These are phyloP conservation scores for Hypholoma fasciculare DNA, from an alignment of 768 basidiomycete genomes.

Conservation along the genomic window DNA sequence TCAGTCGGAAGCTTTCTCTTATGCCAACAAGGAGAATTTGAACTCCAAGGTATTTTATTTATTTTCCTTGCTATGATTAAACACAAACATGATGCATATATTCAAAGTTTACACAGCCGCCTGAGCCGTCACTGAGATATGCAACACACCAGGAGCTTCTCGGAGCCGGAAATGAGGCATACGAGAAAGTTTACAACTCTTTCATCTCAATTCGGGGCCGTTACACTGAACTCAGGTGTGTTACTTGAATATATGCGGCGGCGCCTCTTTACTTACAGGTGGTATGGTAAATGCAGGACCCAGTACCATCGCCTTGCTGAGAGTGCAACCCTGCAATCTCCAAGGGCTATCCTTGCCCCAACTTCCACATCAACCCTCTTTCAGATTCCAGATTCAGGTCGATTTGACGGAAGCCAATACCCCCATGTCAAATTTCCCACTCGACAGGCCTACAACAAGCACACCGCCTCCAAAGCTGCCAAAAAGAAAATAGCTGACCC, in stretches of 20 bases:
- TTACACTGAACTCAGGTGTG: background rate
- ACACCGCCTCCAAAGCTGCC: background rate
- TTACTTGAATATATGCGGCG: background rate
- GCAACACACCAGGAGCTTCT: background rate
- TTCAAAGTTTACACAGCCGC: background rate
- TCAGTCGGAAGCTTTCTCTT: background rate
- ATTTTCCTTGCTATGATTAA: background rate
- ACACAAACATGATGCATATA: background rate
- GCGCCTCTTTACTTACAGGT: background rate
- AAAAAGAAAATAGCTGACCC: background rate
- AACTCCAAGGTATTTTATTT: background rate
- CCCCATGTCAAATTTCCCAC: no score
- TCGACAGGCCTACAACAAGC: background rate
- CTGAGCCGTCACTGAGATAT: background rate
- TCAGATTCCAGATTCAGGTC: no score
- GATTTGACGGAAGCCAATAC: no score
- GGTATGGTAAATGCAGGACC: background rate
- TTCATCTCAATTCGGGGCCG: background rate
- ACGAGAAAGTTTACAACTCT: background rate
- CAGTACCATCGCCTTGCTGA: background rate
- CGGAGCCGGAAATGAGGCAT: background rate
- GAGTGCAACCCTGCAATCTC: background rate
- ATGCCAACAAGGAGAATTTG: background rate
- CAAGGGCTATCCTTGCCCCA: no score
- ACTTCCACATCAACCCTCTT: no score